Percentiles rank a stretch among this genome's conserved stretches.
Conservation (phyloP, 495 filamentous ascomycete species). For the Penicillium verhagenii region DNA sequence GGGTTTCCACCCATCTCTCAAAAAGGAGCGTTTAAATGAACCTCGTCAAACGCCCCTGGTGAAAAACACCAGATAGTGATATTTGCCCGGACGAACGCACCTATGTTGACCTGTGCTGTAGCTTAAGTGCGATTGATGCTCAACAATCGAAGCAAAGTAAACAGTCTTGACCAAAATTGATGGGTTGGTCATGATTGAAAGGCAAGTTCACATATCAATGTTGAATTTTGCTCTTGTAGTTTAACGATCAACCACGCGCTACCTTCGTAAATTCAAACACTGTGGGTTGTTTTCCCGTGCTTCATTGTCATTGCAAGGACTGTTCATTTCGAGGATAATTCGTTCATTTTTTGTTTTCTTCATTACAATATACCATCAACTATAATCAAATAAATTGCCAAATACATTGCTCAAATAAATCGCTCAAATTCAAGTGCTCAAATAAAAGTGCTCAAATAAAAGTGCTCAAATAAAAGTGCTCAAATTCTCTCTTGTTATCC, state of each 20-base stretch:
- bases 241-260: not conserved
- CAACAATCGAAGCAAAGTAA: not conserved
- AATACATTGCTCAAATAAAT: too few relatives aligned
- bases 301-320: not conserved
- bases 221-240: not conserved
- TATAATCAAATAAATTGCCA: not conserved
- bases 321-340: not conserved
- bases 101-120: not conserved
- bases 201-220: not conserved
- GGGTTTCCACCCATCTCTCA: not conserved
- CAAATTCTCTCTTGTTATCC: not conserved
- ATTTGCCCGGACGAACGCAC: not conserved
- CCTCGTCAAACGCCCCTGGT: constrained; percentile 1
- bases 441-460: too few relatives aligned
- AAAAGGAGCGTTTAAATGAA: not conserved
- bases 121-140: not conserved
- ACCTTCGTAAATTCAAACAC: not conserved
- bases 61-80: not conserved
- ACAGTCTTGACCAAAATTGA: not conserved
- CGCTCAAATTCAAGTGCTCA: too few relatives aligned
- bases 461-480: too few relatives aligned
- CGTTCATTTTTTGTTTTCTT: not conserved
- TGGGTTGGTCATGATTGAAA: too few relatives aligned
- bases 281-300: not conserved
- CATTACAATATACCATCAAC: not conserved